phyloP scores from a whole-genome alignment of 441 rosid species.

The Pelargonium cotyledonis region DNA sequence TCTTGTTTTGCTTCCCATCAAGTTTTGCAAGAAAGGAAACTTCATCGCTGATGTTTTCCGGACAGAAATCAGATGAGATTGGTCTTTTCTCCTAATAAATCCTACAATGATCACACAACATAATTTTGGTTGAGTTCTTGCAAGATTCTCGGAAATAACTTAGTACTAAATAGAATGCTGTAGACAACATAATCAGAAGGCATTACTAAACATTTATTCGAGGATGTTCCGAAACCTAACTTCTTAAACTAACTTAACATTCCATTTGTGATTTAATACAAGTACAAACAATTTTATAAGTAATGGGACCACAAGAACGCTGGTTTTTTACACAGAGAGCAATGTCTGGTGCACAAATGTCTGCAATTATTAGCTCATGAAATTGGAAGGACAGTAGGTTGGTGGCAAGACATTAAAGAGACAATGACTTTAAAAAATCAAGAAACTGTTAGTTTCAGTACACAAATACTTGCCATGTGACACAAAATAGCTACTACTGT shows the following conservation, averaged over 20 bases:
- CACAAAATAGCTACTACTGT: neutral
- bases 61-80: neutral
- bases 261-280: too few species aligned
- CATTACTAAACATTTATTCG: too few species aligned
- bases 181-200: too few species aligned
- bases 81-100: neutral
- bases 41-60: neutral
- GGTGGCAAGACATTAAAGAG: constrained; percentile 1
- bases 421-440: neutral
- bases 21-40: neutral
- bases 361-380: neutral
- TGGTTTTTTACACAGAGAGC: too few species aligned
- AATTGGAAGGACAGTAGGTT: neutral
- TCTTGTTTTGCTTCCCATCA: neutral
- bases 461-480: neutral
- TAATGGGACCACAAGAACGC: neutral
- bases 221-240: too few species aligned
- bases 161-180: too few species aligned
- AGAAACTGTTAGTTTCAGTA: neutral
- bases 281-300: too few species aligned
- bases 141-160: neutral
- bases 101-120: neutral
- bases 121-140: neutral
- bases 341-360: neutral
- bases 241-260: too few species aligned